A percentile compares a stretch with the other conserved stretches of the same genome.
These are phyloP conservation scores for Taphrina betulina DNA, from an alignment of 1,139 yeast genomes.

Conservation along the genomic window DNA sequence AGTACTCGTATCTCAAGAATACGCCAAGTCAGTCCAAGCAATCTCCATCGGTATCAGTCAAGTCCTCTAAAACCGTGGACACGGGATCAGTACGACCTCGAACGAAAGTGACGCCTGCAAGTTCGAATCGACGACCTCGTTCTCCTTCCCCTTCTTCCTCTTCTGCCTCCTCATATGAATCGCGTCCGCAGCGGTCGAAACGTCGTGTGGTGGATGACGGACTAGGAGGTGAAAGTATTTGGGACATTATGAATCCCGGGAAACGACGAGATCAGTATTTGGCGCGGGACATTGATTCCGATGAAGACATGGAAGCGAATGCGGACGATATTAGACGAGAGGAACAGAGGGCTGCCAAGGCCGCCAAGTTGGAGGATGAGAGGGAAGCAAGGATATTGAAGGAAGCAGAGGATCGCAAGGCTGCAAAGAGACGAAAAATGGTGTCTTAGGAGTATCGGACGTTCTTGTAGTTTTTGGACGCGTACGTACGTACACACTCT, in stretches of 20 bases:
- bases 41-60: background rate
- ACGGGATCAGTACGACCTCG: no score
- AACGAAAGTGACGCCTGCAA: background rate
- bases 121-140: background rate
- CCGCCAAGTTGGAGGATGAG: constrained; percentile 66
- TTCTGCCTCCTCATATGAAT: background rate
- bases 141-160: background rate
- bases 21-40: constrained; percentile 41
- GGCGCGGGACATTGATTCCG: constrained; percentile 50
- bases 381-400: constrained; percentile 61
- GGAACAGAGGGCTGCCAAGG: constrained; percentile 62
- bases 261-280: constrained; percentile 51
- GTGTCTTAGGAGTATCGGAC: no score
- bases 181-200: background rate
- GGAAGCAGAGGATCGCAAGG: constrained; percentile 50
- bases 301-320: constrained; percentile 91
- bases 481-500: no score
- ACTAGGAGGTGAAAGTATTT: constrained; percentile 49
- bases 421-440: constrained; percentile 44
- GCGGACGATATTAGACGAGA: constrained; percentile 84
- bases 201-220: background rate
- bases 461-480: no score
- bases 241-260: constrained; percentile 67
- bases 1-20: constrained; percentile 8
- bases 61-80: background rate